Evolutionary conservation across 208 protist species (phyloP).

Genomic region (Kentomonas sorsogonicus): DNA sequence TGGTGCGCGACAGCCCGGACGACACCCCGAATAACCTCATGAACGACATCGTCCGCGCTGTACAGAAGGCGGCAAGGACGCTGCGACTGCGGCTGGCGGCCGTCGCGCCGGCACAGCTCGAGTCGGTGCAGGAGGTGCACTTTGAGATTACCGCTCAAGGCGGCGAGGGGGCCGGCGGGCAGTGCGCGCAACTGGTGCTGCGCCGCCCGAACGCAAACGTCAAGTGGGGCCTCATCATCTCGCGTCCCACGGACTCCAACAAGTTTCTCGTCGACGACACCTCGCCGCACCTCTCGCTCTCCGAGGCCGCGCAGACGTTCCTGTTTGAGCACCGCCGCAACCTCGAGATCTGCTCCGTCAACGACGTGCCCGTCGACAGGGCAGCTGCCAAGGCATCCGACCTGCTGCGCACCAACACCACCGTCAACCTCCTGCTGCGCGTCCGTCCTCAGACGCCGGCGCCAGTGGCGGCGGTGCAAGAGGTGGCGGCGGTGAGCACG

Average conservation of each 20-base stretch:
- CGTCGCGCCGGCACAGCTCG: too few species aligned
- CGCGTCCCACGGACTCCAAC: neutral
- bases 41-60: too few species aligned
- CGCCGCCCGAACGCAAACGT: slow-evolving; percentile 31
- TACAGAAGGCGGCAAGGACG: too few species aligned
- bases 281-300: slow-evolving; percentile 24
- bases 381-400: slow-evolving; percentile 11
- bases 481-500: slow-evolving; percentile 28
- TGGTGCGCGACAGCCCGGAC: slow-evolving; percentile 22
- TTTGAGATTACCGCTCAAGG: slow-evolving; percentile 43
- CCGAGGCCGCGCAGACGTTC: slow-evolving; percentile 37
- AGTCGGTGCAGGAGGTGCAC: slow-evolving; percentile 34
- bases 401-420: too few species aligned
- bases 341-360: slow-evolving; percentile 34
- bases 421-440: too few species aligned
- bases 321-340: slow-evolving; percentile 30
- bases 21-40: slow-evolving; percentile 12
- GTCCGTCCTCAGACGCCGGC: neutral
- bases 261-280: slow-evolving; percentile 26
- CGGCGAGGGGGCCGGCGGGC: slow-evolving; percentile 40
- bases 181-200: slow-evolving; percentile 52
- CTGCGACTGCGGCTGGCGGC: too few species aligned
- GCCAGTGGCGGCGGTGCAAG: neutral
- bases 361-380: slow-evolving; percentile 25
- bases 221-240: slow-evolving; percentile 47